A percentile compares a stretch with the other conserved stretches of the same genome.
phyloP scores from a whole-genome alignment of 2,329 filamentous ascomycete species.

The Neonectria sp. region DNA sequence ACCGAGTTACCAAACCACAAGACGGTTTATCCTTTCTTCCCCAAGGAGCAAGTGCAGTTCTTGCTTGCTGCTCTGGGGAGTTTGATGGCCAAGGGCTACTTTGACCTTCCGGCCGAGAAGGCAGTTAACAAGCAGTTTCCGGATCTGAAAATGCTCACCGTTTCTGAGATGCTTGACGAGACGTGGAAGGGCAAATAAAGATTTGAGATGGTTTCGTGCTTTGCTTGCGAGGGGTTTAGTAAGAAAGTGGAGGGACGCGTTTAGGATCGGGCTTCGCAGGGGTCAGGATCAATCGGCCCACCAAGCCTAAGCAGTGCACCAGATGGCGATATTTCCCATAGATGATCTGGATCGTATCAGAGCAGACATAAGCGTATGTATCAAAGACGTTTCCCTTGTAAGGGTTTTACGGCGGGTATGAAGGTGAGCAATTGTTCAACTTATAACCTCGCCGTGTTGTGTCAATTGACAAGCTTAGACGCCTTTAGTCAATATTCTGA shows the following conservation, averaged over 20 bases:
- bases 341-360: no score
- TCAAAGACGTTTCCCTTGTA: no score
- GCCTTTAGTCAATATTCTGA: not conserved
- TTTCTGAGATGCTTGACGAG: conserved; percentile 5
- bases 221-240: not conserved
- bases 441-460: no score
- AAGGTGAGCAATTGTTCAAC: no score
- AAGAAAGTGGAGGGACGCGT: no score
- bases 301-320: no score
- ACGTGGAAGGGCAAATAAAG: conserved; percentile 1
- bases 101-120: conserved; percentile 16
- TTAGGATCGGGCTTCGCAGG: no score
- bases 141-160: conserved; percentile 13
- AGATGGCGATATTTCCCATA: no score
- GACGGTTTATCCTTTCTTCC: conserved; percentile 9
- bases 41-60: conserved; percentile 15
- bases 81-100: not conserved
- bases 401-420: no score
- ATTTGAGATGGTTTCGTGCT: not conserved
- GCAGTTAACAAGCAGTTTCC: conserved; percentile 9
- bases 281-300: no score
- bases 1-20: conserved; percentile 21
- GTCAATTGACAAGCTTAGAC: no score
- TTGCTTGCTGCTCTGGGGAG: not conserved
- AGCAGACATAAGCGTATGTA: no score